phyloP scores from a whole-genome alignment of 257 asterid genomes.

The Solanum etuberosum region DNA sequence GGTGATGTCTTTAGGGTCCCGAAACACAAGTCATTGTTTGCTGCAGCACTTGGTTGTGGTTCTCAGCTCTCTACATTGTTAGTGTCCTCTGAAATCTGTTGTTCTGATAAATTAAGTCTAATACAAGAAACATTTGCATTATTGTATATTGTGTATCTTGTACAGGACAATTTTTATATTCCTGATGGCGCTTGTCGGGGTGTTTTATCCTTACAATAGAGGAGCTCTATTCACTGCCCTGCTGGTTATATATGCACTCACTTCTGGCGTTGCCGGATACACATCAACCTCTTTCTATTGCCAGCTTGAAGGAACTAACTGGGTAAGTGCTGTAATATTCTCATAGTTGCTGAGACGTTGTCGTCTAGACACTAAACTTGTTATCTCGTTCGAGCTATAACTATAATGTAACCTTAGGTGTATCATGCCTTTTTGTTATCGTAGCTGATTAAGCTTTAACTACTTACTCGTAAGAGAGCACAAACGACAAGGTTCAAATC shows the following conservation, averaged over 20 bases:
- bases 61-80: conserved; percentile 62
- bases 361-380: not conserved
- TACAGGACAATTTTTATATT: conserved; percentile 51
- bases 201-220: conserved; percentile 59
- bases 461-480: not conserved
- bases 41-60: conserved; percentile 67
- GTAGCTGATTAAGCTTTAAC: not conserved
- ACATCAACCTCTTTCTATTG: conserved; percentile 51
- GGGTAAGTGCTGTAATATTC: conserved; percentile 26
- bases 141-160: not conserved
- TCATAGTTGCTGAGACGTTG: not conserved
- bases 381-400: not conserved
- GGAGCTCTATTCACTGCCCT: conserved; percentile 57
- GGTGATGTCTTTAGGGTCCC: conserved; percentile 74
- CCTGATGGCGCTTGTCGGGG: conserved; percentile 59
- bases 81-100: conserved; percentile 4
- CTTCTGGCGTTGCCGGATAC: conserved; percentile 65
- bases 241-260: conserved; percentile 53
- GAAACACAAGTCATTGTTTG: conserved; percentile 43
- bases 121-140: not conserved
- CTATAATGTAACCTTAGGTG: not conserved
- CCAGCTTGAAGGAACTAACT: conserved; percentile 67
- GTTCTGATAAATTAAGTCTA: not conserved
- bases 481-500: not conserved
- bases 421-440: not conserved